A percentile compares a stretch with the other conserved stretches of the same genome.
These are phyloP conservation scores for Hemileccinum impolitum DNA, from an alignment of 768 basidiomycete genomes.

Conservation along the genomic window DNA sequence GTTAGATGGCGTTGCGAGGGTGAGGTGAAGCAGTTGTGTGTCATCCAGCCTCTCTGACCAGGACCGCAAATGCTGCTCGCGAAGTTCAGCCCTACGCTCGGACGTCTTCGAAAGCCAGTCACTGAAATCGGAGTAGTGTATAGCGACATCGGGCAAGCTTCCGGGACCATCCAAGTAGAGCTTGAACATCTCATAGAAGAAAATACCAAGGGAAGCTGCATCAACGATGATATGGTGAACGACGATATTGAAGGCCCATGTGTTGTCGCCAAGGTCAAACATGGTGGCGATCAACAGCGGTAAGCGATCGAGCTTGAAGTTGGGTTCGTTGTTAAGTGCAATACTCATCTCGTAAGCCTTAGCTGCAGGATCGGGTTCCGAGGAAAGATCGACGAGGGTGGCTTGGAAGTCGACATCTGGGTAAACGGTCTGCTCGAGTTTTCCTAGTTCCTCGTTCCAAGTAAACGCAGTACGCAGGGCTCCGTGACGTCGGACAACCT, in stretches of 20 bases:
- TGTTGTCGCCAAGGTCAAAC: slow-evolving; percentile 19
- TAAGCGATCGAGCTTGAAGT: slow-evolving; percentile 25
- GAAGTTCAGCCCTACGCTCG: slow-evolving; percentile 26
- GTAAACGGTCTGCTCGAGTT: slow-evolving; percentile 30
- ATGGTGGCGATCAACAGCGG: slow-evolving; percentile 26
- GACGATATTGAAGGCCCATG: slow-evolving; percentile 29
- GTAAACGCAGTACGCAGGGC: slow-evolving; percentile 28
- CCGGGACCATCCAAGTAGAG: slow-evolving; percentile 26
- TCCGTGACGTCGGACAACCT: slow-evolving; percentile 29
- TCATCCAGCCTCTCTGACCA: slow-evolving; percentile 20
- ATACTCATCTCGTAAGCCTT: slow-evolving; percentile 32
- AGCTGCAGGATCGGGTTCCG: slow-evolving; percentile 20
- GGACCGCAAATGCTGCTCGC: slow-evolving; percentile 23
- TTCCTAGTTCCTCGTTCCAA: slow-evolving; percentile 29
- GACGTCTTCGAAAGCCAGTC: slow-evolving; percentile 28
- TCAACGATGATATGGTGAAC: slow-evolving; percentile 32
- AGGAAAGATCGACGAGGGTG: slow-evolving; percentile 25
- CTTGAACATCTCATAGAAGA: slow-evolving; percentile 30
- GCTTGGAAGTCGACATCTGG: slow-evolving; percentile 25
- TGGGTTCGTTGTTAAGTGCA: slow-evolving; percentile 20
- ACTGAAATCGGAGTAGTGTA: slow-evolving; percentile 21
- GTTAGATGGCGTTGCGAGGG: slow-evolving; percentile 26
- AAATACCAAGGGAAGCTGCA: slow-evolving; percentile 27
- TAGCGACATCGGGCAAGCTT: slow-evolving; percentile 22
- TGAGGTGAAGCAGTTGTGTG: slow-evolving; percentile 17